These are phyloP conservation scores for Epichloe typhina DNA, from an alignment of 2,329 filamentous ascomycete genomes.

Conservation along the genomic window DNA sequence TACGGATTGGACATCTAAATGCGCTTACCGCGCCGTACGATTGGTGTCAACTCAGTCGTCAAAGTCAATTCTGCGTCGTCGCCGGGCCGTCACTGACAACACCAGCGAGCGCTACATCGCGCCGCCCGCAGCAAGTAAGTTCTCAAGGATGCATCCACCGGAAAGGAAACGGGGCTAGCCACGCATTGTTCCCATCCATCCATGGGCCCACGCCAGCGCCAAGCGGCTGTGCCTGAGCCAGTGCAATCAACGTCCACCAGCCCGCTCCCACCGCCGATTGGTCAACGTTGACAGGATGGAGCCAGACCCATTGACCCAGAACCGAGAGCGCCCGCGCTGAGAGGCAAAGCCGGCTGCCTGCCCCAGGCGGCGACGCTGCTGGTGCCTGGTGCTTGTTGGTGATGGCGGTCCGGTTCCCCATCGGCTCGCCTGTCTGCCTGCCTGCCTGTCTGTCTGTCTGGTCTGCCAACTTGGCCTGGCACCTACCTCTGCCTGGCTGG, in stretches of 20 bases:
- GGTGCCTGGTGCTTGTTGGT: background rate
- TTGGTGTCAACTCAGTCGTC: too few relatives aligned
- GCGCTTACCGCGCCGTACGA: too few relatives aligned
- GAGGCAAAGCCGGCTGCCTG: background rate
- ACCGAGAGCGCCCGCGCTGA: background rate
- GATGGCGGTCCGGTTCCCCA: background rate
- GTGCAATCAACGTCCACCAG: background rate
- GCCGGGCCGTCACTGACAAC: too few relatives aligned
- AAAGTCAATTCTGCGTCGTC: too few relatives aligned
- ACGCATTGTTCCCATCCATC: background rate
- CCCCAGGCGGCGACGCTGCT: background rate
- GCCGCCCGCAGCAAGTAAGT: too few relatives aligned
- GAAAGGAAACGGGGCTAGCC: too few relatives aligned
- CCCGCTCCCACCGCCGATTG: background rate
- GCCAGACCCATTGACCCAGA: background rate
- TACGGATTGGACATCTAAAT: too few relatives aligned
- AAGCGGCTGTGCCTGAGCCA: conserved; percentile 1
- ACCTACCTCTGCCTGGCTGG: background rate
- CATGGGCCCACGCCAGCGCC: background rate
- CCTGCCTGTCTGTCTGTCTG: too few relatives aligned
- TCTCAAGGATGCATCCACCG: too few relatives aligned
- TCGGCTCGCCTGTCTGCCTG: too few relatives aligned
- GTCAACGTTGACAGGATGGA: background rate
- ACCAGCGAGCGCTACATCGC: too few relatives aligned
- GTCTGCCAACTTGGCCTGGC: background rate